Conservation (phyloP, 2,329 filamentous ascomycete species). For the Coniochaeta pulveracea region DNA sequence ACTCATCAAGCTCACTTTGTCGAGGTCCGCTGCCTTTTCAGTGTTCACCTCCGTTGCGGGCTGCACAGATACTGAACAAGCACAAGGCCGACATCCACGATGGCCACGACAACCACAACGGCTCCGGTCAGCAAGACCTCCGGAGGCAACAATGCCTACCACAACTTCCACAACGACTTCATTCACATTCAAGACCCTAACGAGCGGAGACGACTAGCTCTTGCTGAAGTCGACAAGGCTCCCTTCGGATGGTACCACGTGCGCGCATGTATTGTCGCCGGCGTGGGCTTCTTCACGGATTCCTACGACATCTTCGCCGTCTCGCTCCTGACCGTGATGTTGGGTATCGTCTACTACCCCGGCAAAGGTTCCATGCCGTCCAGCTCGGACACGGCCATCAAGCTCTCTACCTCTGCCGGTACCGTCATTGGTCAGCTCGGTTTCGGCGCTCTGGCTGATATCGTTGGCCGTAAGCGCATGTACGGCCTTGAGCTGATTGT, state of each 20-base stretch:
- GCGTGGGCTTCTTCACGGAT: constrained; percentile 83
- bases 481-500: constrained; percentile 71
- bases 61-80: too few species aligned
- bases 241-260: constrained; percentile 80
- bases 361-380: constrained; percentile 48
- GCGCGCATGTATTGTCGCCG: constrained; percentile 64
- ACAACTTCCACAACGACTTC: constrained; percentile 53
- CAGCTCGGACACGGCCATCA: constrained; percentile 68
- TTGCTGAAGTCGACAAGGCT: constrained; percentile 73
- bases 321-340: constrained; percentile 61
- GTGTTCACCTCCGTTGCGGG: too few species aligned
- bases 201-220: constrained; percentile 66
- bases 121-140: constrained; percentile 31
- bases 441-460: constrained; percentile 70
- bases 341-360: constrained; percentile 68
- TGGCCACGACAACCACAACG: too few species aligned
- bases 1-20: too few species aligned
- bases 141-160: constrained; percentile 60
- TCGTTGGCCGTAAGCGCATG: constrained; percentile 53
- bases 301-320: constrained; percentile 61
- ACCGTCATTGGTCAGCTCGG: constrained; percentile 74
- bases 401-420: constrained; percentile 72
- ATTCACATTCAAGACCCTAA: constrained; percentile 56
- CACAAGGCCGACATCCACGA: too few species aligned
- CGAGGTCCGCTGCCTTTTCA: too few species aligned